These are phyloP conservation scores for Yarrowia osloensis DNA, from an alignment of 805 yeast genomes.

Conservation along the genomic window DNA sequence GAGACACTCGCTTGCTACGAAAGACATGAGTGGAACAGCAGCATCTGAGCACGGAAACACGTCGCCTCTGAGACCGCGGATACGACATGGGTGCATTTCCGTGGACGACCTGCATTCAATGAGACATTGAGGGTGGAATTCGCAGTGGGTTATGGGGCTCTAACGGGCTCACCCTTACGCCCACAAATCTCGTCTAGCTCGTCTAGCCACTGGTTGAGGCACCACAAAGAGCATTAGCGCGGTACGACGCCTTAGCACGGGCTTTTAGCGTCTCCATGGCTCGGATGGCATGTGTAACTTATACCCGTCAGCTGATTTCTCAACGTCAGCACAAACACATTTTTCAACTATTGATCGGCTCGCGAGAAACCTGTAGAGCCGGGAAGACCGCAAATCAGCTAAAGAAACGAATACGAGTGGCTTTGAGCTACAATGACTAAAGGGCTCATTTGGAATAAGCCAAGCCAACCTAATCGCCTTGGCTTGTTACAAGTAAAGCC, in stretches of 20 bases:
- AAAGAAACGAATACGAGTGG: not conserved
- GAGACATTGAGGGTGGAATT: not conserved
- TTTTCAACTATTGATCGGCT: no score
- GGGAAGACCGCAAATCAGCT: no score
- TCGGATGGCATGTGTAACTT: not conserved
- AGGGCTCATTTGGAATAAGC: not conserved
- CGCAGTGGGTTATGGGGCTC: no score
- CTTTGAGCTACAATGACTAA: no score
- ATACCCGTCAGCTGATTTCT: not conserved
- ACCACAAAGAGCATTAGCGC: not conserved
- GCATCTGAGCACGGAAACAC: no score
- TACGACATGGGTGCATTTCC: slow-evolving; percentile 22
- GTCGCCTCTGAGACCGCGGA: no score
- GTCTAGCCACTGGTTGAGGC: not conserved
- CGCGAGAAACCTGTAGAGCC: no score
- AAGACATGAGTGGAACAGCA: not conserved
- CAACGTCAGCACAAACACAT: no score
- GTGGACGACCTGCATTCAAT: slow-evolving; percentile 3
- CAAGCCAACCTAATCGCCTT: not conserved
- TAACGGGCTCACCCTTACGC: not conserved
- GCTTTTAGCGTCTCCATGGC: not conserved
- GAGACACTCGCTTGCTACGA: not conserved
- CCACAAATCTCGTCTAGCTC: not conserved
- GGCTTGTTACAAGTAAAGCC: not conserved
- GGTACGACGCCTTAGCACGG: not conserved